Evolutionary conservation across 2,329 filamentous ascomycete genomes (phyloP).

Genomic region (Nigrospora osmanthi): DNA sequence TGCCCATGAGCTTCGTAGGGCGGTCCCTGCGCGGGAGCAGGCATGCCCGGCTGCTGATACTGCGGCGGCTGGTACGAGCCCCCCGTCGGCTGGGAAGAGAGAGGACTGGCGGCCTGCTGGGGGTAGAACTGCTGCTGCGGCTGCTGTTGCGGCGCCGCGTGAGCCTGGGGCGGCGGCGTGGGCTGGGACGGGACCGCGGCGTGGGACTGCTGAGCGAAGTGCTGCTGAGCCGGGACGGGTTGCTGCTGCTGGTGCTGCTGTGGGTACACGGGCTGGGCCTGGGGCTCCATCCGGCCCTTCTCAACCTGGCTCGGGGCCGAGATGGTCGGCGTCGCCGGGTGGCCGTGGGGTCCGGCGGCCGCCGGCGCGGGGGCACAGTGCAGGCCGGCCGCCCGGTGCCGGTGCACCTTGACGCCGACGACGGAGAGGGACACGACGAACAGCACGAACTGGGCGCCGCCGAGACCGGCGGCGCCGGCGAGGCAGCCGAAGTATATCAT

Average conservation of each 20-base stretch:
- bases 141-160: conserved; percentile 4
- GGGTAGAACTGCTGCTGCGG: conserved; percentile 7
- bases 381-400: conserved; percentile 34
- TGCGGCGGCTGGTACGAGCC: conserved; percentile 9
- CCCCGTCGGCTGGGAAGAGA: conserved; percentile 10
- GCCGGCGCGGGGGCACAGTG: conserved; percentile 25
- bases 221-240: not conserved
- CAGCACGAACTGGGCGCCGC: conserved; percentile 32
- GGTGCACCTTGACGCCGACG: conserved; percentile 30
- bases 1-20: conserved; percentile 12
- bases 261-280: conserved; percentile 9
- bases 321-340: conserved; percentile 6
- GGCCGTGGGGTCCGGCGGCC: conserved; percentile 6
- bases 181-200: not conserved
- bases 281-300: conserved; percentile 18
- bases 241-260: conserved; percentile 2
- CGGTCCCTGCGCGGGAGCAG: not conserved
- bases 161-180: conserved; percentile 6
- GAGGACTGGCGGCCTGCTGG: conserved; percentile 8
- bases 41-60: conserved; percentile 6
- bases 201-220: not conserved
- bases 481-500: conserved; percentile 14
- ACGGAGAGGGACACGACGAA: conserved; percentile 32
- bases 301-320: conserved; percentile 8
- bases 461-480: conserved; percentile 29